Conservation (phyloP, 1,139 yeast genomes). For the Yarrowia galli region DNA sequence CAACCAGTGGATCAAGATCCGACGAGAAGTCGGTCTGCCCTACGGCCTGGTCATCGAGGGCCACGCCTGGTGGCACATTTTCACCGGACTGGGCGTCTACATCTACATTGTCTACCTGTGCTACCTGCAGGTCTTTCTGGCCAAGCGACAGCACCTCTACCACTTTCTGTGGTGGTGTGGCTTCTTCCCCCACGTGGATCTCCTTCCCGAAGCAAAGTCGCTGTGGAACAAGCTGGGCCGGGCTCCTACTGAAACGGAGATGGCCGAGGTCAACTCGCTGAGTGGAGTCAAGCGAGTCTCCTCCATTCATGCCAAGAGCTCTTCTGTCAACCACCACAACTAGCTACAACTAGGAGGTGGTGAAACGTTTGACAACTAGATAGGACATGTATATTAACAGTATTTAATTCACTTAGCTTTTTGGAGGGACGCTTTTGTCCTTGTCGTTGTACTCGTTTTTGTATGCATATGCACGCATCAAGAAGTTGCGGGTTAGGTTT, state of each 20-base stretch:
- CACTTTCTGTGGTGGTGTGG: conserved; percentile 61
- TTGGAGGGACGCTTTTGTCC: no score
- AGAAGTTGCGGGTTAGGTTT: conserved; percentile 29
- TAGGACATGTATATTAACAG: conserved; percentile 22
- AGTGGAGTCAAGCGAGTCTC: conserved; percentile 5
- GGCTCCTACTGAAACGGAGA: conserved; percentile 27
- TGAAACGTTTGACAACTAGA: not conserved
- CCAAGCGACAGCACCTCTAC: conserved; percentile 61
- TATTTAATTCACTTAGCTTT: conserved; percentile 10
- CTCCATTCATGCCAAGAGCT: conserved; percentile 33
- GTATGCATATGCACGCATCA: not conserved
- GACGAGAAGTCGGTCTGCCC: conserved; percentile 83
- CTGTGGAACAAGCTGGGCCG: conserved; percentile 36
- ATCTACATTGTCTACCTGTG: conserved; percentile 66
- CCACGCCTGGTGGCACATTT: conserved; percentile 96
- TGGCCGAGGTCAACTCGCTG: conserved; percentile 24
- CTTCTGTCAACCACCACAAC: conserved; percentile 21
- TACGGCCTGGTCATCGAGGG: conserved; percentile 87
- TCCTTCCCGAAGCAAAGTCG: conserved; percentile 38
- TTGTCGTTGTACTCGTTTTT: no score
- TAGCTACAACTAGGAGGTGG: not conserved
- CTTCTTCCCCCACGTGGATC: conserved; percentile 53
- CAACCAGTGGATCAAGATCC: conserved; percentile 62
- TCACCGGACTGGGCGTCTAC: conserved; percentile 60
- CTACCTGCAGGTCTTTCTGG: conserved; percentile 68